Evolutionary conservation across 495 filamentous ascomycete species (phyloP).

Genomic region (Mycothermus thermophilus): DNA sequence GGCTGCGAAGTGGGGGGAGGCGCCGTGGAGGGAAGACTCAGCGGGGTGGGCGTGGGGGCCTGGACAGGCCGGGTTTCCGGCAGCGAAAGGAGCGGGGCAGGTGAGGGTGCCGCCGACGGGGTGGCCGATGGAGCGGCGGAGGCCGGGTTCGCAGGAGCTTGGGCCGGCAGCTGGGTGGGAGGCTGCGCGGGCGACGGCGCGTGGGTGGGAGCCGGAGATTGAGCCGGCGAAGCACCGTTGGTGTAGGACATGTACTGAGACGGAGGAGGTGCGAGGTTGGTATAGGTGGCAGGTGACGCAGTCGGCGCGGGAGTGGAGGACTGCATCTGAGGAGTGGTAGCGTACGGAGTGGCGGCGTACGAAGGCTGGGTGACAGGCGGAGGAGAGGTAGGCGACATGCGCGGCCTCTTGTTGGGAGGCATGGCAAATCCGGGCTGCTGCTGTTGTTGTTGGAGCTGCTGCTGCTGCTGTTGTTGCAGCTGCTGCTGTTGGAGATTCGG

Average conservation of each 20-base stretch:
- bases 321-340: conserved; percentile 7
- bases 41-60: conserved; percentile 14
- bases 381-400: conserved; percentile 47
- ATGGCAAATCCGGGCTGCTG: conserved; percentile 19
- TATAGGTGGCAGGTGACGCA: conserved; percentile 7
- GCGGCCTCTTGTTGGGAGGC: conserved; percentile 52
- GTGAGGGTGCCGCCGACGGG: neutral
- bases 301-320: neutral
- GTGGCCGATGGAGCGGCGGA: conserved; percentile 1
- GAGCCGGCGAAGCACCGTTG: too few species aligned
- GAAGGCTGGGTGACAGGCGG: conserved; percentile 19
- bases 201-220: too few species aligned
- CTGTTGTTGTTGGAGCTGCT: too few species aligned
- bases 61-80: conserved; percentile 15
- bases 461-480: too few species aligned
- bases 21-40: conserved; percentile 8
- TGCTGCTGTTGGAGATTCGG: too few species aligned
- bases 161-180: too few species aligned
- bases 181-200: too few species aligned
- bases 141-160: conserved; percentile 9
- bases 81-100: conserved; percentile 5
- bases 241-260: too few species aligned
- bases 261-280: too few species aligned
- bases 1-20: conserved; percentile 7
- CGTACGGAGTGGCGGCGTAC: conserved; percentile 8